phyloP scores from a whole-genome alignment of 2,329 filamentous ascomycete genomes.

The Scedosporium minutisporum region DNA sequence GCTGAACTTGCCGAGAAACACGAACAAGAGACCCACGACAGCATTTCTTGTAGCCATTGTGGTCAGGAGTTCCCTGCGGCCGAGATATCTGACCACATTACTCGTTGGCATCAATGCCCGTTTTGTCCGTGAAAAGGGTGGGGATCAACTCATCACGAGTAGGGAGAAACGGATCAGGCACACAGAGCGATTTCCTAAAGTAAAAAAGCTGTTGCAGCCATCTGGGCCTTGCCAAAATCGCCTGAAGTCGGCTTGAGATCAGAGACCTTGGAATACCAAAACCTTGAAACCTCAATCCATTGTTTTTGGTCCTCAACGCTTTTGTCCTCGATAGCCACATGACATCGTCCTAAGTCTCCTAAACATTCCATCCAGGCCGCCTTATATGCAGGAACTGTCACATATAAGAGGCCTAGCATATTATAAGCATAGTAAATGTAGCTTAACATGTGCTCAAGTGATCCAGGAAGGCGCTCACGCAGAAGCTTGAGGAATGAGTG shows the following conservation, averaged over 20 bases:
- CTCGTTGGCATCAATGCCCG: too few species aligned
- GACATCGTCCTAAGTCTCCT: constrained; percentile 72
- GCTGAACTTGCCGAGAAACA: too few species aligned
- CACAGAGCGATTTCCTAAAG: constrained; percentile 62
- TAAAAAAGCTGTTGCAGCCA: constrained; percentile 62
- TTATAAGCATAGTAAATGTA: constrained; percentile 90
- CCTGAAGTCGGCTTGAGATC: constrained; percentile 68
- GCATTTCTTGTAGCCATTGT: too few species aligned
- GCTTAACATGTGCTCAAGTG: constrained; percentile 78
- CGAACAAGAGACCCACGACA: too few species aligned
- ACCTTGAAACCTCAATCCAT: constrained; percentile 70
- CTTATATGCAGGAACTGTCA: constrained; percentile 73
- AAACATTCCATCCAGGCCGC: constrained; percentile 93
- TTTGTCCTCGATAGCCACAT: constrained; percentile 84
- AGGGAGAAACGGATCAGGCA: constrained; percentile 54
- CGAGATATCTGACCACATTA: too few species aligned
- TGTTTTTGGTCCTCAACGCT: constrained; percentile 65
- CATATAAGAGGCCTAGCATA: constrained; percentile 79
- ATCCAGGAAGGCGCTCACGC: constrained; percentile 62
- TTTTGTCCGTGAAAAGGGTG: too few species aligned
- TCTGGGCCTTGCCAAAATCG: constrained; percentile 60
- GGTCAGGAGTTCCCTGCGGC: too few species aligned
- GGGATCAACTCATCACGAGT: constrained; percentile 61
- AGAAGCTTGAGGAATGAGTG: constrained; percentile 74
- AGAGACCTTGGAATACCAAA: constrained; percentile 78